Base-by-base conservation (phyloP, 345 rosid genomes). In the Eucalyptus pumila region DNA sequence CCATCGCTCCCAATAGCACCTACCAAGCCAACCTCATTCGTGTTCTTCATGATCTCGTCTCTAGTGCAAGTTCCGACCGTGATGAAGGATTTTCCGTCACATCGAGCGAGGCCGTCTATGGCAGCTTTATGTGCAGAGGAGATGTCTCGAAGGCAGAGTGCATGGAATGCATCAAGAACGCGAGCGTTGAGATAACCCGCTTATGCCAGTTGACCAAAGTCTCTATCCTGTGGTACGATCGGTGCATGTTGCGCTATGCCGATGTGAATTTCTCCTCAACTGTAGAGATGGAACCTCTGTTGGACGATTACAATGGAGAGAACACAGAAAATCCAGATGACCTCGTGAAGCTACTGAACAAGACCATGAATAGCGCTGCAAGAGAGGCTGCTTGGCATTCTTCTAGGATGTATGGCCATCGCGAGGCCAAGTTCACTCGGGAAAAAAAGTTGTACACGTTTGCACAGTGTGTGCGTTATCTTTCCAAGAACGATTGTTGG, bases 171-270 rank as follows among this genome's bases (percentile, higher is more conserved):
- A 87, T 91, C 37, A n/a, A 4, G 12, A 81, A 17, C 3, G 92
- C 91, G 30, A 81, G 87, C 40, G 47, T 56, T 40, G 27, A 37
- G 2, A 58, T 90, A 87, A 69, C 13, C 23, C 56, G 15, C 19
- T 24, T 7, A 1, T 93, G 93, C 72, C 80, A 83, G 2, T 32
- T 54, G 45, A 47, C 87, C 24, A 80, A 32, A 14, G 49, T 88
- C 10, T 90, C 91, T n/a, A 80, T 90, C 87, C 47, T 93, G 12
- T 91, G 92, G 94, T 91, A 91, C 21, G 94, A 93, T 23, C 14
- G 69, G 86, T 93, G 94, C 91, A 65, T 86, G 90, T 32, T 93
- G 27, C 91, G 90, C 16, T 93, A 93, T 80, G 89, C 92, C 8
- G 34, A 90, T 9, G 17, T 27, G 32, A 76, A 87, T 24, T 89